phyloP scores from a whole-genome alignment of 2,329 filamentous ascomycete species.

The Botrytis hyacinthi region DNA sequence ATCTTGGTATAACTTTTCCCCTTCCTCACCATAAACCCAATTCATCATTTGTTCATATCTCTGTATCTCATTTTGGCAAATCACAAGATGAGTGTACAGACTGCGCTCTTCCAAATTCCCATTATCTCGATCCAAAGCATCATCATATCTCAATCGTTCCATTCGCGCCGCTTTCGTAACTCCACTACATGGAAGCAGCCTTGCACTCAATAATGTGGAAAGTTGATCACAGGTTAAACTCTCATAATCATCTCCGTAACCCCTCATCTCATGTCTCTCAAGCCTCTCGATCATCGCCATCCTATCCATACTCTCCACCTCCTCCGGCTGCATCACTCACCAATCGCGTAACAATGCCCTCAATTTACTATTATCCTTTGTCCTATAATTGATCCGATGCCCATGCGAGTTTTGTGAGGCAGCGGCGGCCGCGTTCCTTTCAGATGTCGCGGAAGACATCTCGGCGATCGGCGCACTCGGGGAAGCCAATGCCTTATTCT shows the following conservation, averaged over 20 bases:
- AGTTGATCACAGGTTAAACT: not conserved
- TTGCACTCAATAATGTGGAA: not conserved
- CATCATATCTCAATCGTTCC: not conserved
- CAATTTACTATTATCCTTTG: not conserved
- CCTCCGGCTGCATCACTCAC: not conserved
- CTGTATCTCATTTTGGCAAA: not conserved
- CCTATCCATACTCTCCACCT: not conserved
- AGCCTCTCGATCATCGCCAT: not conserved
- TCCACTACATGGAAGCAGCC: not conserved
- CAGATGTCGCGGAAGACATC: not conserved
- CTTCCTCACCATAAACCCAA: not conserved
- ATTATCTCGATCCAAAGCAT: not conserved
- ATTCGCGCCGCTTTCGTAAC: not conserved
- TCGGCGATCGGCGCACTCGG: not conserved
- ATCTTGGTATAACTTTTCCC: not conserved
- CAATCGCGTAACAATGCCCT: not conserved
- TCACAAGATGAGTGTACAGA: not conserved
- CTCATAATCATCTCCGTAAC: not conserved
- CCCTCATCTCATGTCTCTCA: conserved; percentile 5
- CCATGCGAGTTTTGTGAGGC: not conserved
- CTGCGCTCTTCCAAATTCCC: not conserved
- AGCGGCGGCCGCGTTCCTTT: not conserved
- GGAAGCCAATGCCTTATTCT: not conserved
- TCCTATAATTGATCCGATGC: not conserved
- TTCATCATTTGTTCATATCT: not conserved